A percentile compares a stretch with the other conserved stretches of the same genome.
Evolutionary conservation across 2,329 filamentous ascomycete species (phyloP).

Genomic region (Sordariomycetes sp.): DNA sequence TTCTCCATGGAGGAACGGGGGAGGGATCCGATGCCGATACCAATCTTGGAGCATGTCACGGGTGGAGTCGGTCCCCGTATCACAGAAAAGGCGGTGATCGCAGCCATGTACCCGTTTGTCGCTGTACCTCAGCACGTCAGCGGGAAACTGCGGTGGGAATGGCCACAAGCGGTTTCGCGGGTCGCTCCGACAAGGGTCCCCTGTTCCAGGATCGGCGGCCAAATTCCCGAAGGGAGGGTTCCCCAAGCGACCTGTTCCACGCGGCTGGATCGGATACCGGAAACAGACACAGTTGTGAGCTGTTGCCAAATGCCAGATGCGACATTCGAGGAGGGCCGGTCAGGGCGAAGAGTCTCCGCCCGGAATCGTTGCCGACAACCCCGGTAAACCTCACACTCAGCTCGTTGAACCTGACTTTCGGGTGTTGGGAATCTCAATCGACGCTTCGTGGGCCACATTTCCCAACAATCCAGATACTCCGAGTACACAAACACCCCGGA

Average conservation of each 20-base stretch:
- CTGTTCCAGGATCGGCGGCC: neutral
- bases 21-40: neutral
- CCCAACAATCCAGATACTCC: no score
- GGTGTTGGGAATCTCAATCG: neutral
- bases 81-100: constrained; percentile 2
- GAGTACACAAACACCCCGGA: no score
- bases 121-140: neutral
- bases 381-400: neutral
- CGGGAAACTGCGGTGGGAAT: neutral
- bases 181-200: neutral
- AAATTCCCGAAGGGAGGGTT: neutral
- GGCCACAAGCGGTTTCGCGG: neutral
- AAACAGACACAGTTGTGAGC: no score
- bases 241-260: neutral
- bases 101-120: neutral
- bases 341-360: neutral
- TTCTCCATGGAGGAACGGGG: no score
- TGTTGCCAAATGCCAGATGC: no score
- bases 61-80: neutral
- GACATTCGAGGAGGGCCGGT: no score
- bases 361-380: neutral
- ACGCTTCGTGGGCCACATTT: no score
- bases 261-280: neutral
- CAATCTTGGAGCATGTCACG: constrained; percentile 3
- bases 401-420: neutral